These are phyloP conservation scores for Yueomyces sp. DNA, from an alignment of 805 yeast genomes.

Conservation along the genomic window DNA sequence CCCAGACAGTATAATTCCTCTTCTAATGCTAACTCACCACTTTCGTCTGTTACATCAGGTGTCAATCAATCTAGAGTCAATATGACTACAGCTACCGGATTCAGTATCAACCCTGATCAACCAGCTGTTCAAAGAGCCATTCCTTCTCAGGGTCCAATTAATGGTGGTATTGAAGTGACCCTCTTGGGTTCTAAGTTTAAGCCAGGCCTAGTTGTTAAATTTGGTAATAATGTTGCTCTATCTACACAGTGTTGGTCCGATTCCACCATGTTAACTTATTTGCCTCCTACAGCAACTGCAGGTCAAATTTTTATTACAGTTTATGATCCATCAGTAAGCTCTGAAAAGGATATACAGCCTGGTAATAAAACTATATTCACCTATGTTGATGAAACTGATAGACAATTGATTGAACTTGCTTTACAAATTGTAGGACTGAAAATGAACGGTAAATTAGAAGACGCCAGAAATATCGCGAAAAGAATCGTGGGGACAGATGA, in stretches of 20 bases:
- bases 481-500: constrained; percentile 58
- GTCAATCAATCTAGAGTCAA: not conserved
- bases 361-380: constrained; percentile 48
- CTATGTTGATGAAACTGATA: constrained; percentile 87
- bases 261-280: constrained; percentile 79
- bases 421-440: constrained; percentile 92
- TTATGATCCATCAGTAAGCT: constrained; percentile 29
- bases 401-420: constrained; percentile 88
- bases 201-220: constrained; percentile 70
- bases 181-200: constrained; percentile 77
- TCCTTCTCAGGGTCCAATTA: constrained; percentile 89
- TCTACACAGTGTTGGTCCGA: constrained; percentile 96
- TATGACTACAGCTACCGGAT: not conserved
- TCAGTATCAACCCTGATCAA: not conserved
- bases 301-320: constrained; percentile 92
- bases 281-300: constrained; percentile 82
- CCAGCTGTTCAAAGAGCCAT: constrained; percentile 77
- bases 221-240: constrained; percentile 67
- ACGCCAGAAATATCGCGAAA: constrained; percentile 86
- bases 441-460: constrained; percentile 92
- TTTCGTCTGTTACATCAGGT: not conserved
- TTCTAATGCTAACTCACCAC: not conserved
- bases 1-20: no score
- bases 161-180: constrained; percentile 95
- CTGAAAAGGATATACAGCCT: constrained; percentile 9